These are phyloP conservation scores for Paramecium octaurelia DNA, from an alignment of 73 alveolate genomes.

Conservation along the genomic window DNA sequence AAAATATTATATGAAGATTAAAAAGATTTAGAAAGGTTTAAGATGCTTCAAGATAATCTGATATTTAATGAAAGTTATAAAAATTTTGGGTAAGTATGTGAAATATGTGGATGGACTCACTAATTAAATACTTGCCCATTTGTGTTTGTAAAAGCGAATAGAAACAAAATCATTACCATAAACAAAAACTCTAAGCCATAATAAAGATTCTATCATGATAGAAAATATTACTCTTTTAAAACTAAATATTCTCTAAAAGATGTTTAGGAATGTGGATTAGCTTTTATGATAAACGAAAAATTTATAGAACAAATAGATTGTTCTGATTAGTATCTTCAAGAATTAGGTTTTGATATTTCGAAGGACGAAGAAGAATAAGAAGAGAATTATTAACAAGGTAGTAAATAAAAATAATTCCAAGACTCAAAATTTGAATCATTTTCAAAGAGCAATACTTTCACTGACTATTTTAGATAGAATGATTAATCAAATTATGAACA, in stretches of 20 bases:
- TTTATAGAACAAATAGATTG: neutral
- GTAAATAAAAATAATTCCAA: neutral
- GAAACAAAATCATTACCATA: neutral
- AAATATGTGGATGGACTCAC: slow-evolving; percentile 48
- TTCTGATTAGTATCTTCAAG: neutral
- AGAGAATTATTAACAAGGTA: neutral
- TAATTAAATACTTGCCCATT: slow-evolving; percentile 12
- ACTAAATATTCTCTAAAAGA: neutral
- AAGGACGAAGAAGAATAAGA: neutral
- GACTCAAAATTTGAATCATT: slow-evolving; percentile 5
- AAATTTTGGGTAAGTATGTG: slow-evolving; percentile 42
- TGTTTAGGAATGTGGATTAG: slow-evolving; percentile 32
- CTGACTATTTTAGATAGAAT: neutral
- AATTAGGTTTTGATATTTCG: neutral
- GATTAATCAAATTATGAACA: neutral
- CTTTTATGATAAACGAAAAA: slow-evolving; percentile 4
- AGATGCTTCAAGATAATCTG: neutral
- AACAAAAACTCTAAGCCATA: neutral
- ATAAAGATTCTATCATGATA: neutral
- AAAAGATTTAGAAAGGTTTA: slow-evolving; percentile 2
- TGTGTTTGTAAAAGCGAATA: slow-evolving; percentile 17
- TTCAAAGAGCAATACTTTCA: neutral
- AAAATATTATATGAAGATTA: neutral
- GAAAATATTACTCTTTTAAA: neutral
- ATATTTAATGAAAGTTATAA: neutral